Evolutionary conservation across 2,329 filamentous ascomycete genomes (phyloP), one percentile per base, ranked within the genome.

Genomic region (Tolypocladium tropicale): DNA sequence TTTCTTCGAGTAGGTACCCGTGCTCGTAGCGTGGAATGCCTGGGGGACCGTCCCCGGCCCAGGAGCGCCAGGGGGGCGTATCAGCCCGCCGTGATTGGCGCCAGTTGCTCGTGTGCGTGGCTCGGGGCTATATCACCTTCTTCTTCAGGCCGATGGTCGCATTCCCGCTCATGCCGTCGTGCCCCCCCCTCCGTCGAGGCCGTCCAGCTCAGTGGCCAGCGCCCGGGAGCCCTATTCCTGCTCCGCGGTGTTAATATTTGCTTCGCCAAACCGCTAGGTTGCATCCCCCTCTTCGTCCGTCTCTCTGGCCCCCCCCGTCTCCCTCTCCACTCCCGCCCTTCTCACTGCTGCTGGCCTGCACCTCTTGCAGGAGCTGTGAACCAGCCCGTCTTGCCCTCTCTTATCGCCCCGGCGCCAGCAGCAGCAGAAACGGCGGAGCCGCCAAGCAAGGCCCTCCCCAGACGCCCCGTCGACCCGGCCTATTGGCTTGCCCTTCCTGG

Each of bases 401-500:
- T 49, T 32, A 49, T 49, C 46, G 18, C 28, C 32, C 46, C 46
- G 18, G 46, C 43, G 6, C 14, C 43, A 48, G 25, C 28, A 32
- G 28, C 46, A 49, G 16, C 46, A 32, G 18, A 16, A n/a, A n/a
- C n/a, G 43, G 56, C 56, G 56, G 55, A 55, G 51, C 59, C 56
- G 59, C 62, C 59, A 58, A 53, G 57, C 50, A 53, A 63, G 58
- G 62, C 59, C 62, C 63, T 62, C 58, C 59, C 62, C 56, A 51
- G 55, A 54, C 55, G 56, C 60, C 59, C 61, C 62, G 55, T 61
- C 57, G 46, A 63, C 61, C 65, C 60, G 60, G 61, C 57, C 66
- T 63, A 65, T 67, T 67, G 62, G 68, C 63, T 69, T 71, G 64
- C 68, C 70, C 62, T 66, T 66, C 63, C 62, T 55, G 67, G 67